Percentiles rank a stretch among this genome's conserved stretches.
Conservation (phyloP, 2,329 filamentous ascomycete genomes). For the Anthostomella pinea region DNA sequence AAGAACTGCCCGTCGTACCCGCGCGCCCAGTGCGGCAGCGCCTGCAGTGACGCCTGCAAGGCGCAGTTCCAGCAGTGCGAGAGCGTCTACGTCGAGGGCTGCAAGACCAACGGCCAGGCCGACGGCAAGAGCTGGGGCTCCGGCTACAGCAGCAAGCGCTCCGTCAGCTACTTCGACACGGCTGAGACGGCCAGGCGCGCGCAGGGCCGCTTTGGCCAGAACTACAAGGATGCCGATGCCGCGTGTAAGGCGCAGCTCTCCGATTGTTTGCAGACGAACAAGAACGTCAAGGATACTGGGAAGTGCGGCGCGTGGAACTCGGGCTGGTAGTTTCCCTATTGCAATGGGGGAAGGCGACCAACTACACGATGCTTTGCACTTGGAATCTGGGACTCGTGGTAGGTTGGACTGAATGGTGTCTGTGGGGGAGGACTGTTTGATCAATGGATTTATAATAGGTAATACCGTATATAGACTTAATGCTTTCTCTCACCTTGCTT, state of each 20-base stretch:
- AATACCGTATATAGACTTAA: too few species aligned
- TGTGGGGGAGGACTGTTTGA: too few species aligned
- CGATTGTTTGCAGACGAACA: conserved; percentile 47
- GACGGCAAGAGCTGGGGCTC: too few species aligned
- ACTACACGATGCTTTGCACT: too few species aligned
- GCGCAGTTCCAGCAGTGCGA: conserved; percentile 49
- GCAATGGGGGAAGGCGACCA: too few species aligned
- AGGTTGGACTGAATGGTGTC: too few species aligned
- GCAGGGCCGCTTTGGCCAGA: conserved; percentile 23
- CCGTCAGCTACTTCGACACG: too few species aligned
- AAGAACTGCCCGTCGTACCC: conserved; percentile 44
- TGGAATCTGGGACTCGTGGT: too few species aligned
- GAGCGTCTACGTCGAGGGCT: conserved; percentile 48
- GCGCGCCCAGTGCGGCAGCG: conserved; percentile 35
- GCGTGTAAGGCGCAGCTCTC: conserved; percentile 50
- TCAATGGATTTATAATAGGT: too few species aligned
- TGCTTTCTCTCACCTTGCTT: too few species aligned
- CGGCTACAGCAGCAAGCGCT: too few species aligned
- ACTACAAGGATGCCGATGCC: conserved; percentile 28
- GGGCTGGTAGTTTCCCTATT: conserved; percentile 3
- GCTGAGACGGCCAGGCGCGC: too few species aligned
- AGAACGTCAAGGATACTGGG: conserved; percentile 31
- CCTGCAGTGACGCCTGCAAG: conserved; percentile 52
- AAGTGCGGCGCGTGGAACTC: conserved; percentile 36
- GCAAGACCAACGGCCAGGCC: conserved; percentile 38